Base-by-base conservation (phyloP, 345 rosid genomes). In the Aquilaria yunnanensis region DNA sequence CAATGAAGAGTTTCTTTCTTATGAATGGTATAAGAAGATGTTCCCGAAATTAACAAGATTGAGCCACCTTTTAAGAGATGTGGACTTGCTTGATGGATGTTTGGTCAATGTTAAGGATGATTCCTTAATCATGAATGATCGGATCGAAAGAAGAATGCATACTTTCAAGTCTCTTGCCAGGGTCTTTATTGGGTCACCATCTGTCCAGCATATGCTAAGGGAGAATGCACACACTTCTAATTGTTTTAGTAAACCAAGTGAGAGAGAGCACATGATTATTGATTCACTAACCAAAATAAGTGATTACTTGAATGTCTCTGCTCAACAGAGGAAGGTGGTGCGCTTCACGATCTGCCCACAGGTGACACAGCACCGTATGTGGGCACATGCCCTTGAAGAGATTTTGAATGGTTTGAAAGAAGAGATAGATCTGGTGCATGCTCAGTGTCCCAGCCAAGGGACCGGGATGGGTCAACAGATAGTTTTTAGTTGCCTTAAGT, bases 261-360 rank as follows among this genome's bases (percentile, higher is more conserved):
- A 86, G 66, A 78, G 90, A 67, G 85, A 81, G 68, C 76, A 84
- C 32, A 31, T 85, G 66, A 30, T 76, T 57, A 78, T 89, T 74
- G 70, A 72, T 72, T 78, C 93, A 5, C 74, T 92, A 60, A 78
- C 89, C 10, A 78, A 67, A 68, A 80, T 85, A 16, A 59, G 84
- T 56, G 69, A 81, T 70, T 67, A 77, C 60, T 88, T 85, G 46
- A 74, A 80, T 33, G 70, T 92, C 57, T 74, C 95, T 11, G 86
- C 92, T 2, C 98, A 86, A 55, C 90, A 85, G 47, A 70, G 85
- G 82, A 85, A 92, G 74, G 57, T 69, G 14, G 94, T 85, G 64
- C 80, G 95, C 13, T 37, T 61, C 50, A 46, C 75, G 0, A 72
- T 92, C 9, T 78, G 88, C 71, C 80, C 87, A 7, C 96, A 82